Base-by-base conservation (phyloP, 2,329 filamentous ascomycete species). In the Intubia oerlemansii region DNA sequence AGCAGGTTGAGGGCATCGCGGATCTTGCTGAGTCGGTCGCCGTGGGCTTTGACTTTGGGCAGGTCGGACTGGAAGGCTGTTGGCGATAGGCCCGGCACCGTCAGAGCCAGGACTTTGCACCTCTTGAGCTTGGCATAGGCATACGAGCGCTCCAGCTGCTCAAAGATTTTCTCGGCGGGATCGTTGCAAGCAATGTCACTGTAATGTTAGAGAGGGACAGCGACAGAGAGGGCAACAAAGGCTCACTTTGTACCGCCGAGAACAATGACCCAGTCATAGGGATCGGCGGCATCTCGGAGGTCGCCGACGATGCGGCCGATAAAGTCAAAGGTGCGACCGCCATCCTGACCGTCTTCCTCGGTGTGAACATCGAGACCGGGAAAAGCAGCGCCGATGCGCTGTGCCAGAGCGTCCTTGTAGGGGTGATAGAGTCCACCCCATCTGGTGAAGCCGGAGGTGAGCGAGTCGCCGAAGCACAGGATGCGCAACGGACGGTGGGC, bases 391-490 rank as follows among this genome's bases (percentile, higher is more conserved):
- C 71, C 50, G 33, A 52, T 53, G 29, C 55, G 42, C 34, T 50
- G 40, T 5, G 21, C 23, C 10, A 76, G 49, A 32, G 50, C 51
- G 15, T 44, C 40, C 5, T 54, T 53, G 48, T 75, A 76, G 0
- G 70, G 66, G 34, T 64, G 54, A 25, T 49, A 51, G 4, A 43
- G 15, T 10, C 47, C 28, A 13, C 60, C 62, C 25, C 38, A 47
- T 33, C 36, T 29, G 17, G 53, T 50, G 43, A 52, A 70, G 24
- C 70, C 70, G 10, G 53, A 54, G 5, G 69, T 74, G 25, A 76
- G 57, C 22, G 65, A 71, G 53, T 72, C 57, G 44, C 68, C 68
- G 45, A 73, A 66, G 52, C 67, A 72, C 34, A 73, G 57, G 41
- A 73, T 59, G 40, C 57, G 53, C 17, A 68, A 50, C 17, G 49